Conservation (phyloP, 164 flowering plant genomes). For the Brasenia schreberi region DNA sequence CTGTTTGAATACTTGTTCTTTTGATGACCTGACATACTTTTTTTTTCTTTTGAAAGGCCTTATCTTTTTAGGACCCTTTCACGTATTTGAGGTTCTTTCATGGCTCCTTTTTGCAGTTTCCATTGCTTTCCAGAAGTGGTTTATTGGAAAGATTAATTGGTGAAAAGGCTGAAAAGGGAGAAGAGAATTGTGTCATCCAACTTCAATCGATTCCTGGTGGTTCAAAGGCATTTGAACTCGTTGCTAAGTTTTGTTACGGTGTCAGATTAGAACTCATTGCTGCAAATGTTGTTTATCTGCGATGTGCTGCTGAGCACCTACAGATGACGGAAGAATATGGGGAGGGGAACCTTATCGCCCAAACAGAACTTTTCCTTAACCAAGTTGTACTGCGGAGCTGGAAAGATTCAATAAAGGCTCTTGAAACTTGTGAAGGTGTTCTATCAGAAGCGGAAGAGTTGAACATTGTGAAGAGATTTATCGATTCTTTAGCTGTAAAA, state of each 20-base stretch:
- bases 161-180: slow-evolving; percentile 46
- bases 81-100: not conserved
- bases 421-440: slow-evolving; percentile 67
- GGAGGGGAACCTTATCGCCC: slow-evolving; percentile 65
- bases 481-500: slow-evolving; percentile 60
- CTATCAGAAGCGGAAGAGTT: slow-evolving; percentile 70
- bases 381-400: slow-evolving; percentile 66
- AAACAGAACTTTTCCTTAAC: slow-evolving; percentile 66
- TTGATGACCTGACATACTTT: no score
- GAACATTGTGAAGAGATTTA: slow-evolving; percentile 53
- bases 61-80: not conserved
- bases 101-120: slow-evolving; percentile 45
- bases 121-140: slow-evolving; percentile 85
- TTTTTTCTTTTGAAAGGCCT: no score
- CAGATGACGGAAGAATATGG: slow-evolving; percentile 91
- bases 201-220: slow-evolving; percentile 74
- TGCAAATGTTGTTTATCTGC: slow-evolving; percentile 70
- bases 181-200: slow-evolving; percentile 37
- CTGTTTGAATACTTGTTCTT: no score
- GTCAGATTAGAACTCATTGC: slow-evolving; percentile 86
- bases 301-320: slow-evolving; percentile 77
- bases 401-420: slow-evolving; percentile 82
- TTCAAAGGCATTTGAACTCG: slow-evolving; percentile 73
- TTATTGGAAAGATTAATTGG: slow-evolving; percentile 67
- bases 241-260: slow-evolving; percentile 91